Evolutionary conservation across 2,329 filamentous ascomycete genomes (phyloP).

Genomic region (Phialocephala subalpina): DNA sequence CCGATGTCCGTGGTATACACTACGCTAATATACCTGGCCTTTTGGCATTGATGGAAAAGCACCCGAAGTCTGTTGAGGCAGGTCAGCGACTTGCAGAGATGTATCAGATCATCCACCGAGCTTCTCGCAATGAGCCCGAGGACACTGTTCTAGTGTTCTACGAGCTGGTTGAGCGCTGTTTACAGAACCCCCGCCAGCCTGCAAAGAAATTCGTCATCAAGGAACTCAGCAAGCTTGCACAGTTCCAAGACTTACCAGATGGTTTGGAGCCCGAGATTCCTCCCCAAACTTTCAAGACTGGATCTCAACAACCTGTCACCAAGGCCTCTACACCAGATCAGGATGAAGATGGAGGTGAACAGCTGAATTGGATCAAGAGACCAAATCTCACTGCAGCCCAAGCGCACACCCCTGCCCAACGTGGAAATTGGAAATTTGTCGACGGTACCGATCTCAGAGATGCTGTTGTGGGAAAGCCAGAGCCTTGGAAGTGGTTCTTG

Average conservation of each 20-base stretch:
- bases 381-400: not conserved
- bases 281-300: not conserved
- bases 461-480: conserved; percentile 11
- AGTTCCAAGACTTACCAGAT: not conserved
- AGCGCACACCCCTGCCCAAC: not conserved
- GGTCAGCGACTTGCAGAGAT: not conserved
- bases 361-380: not conserved
- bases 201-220: not conserved
- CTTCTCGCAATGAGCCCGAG: not conserved
- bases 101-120: not conserved
- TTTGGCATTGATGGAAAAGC: not conserved
- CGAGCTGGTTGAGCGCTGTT: not conserved
- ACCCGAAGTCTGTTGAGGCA: not conserved
- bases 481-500: conserved; percentile 27
- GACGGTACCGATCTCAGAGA: conserved; percentile 15
- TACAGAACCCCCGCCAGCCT: not conserved
- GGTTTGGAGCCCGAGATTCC: not conserved
- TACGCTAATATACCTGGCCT: not conserved
- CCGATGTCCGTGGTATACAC: not conserved
- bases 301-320: no score
- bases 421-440: conserved; percentile 22
- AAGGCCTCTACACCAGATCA: not conserved
- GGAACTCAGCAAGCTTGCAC: not conserved
- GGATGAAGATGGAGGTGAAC: not conserved
- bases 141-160: not conserved